Evolutionary conservation across 2,329 filamentous ascomycete species (phyloP), one percentile per base, ranked within the genome.

Genomic region (Tothia fuscella): DNA sequence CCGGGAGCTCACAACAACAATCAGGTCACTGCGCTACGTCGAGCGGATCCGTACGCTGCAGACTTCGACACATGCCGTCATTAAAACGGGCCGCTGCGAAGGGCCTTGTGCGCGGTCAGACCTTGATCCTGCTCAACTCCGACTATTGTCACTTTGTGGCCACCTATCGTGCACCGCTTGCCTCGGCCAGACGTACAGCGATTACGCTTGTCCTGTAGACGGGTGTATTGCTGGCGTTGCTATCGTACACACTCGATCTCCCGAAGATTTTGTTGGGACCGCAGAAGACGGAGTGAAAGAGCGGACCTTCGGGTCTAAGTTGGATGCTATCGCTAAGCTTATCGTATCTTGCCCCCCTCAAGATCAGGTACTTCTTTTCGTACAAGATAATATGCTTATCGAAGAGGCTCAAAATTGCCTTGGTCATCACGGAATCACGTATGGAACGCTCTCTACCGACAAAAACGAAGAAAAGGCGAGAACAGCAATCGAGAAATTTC

Each of bases 321-420:
- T 58, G 9, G 42, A 55, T 19, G 43, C 38, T 0, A 47, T 59
- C 12, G 41, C 39, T 2, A 12, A 46, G 1, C 40, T 62, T 10
- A 55, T 74, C 7, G 51, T 56, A 2, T 38, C 50, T 0, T 65
- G 74, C 42, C 62, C 69, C 35, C 50, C 55, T 9, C 50, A 56
- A 2, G 44, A 60, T 46, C 36, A 62, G 53, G 49, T 16, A 1
- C 25, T 37, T 12, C 6, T 37, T n/a, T 37, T 37, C 10, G 14
- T 37, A 17, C 22, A 21, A 13, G 35, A 25, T 10, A 25, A 37
- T 26, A 25, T 21, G 6, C 20, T 37, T 10, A 37, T 37, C n/a
- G 19, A 16, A 3, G 13, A 37, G 12, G 35, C 35, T 4, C 14
- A n/a, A 14, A 17, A 25, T 6, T 37, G 35, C 9, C 28, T 37